Evolutionary conservation across 2,329 filamentous ascomycete species (phyloP), one percentile per base, ranked within the genome.

Genomic region (Colletotrichum sp.): DNA sequence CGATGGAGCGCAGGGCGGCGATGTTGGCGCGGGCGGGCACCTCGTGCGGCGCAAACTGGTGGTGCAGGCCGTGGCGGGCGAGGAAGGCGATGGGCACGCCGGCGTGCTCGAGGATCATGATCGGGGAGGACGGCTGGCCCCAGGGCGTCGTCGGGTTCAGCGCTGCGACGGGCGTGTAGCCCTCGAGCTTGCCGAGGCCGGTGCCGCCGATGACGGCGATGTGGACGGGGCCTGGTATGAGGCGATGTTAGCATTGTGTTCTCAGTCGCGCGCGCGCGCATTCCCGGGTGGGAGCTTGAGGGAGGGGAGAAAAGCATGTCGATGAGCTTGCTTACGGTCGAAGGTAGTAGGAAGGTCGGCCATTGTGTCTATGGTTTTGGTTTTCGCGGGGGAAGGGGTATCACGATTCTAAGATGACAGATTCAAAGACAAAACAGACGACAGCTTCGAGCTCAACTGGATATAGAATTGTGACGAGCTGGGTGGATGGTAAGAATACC

Each of bases 1-100:
- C 97, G 77, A 99, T 90, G 81, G 92, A 93, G 79, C 97, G 93
- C 78, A 99, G 90, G n/a, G 97, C 97, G n/a, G 97, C 96, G 82
- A 99, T 98, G 89, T 99, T 99, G 86, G 97, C 97, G 78, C 95
- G 95, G 79, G 93, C 92, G 76, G 96, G 96, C n/a, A 99, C 95
- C 87, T 99, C 97, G 83, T 98, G 96, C 0, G 97, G 97, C 7
- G 96, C 95, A 79, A 95, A 90, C 86, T 98, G 92, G 88, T 99
- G 97, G 90, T 97, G 90, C 15, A 92, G 84, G 79, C 97, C 97
- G 86, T 99, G 97, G 60, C 97, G 95, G 78, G 96, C 95, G 80
- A 99, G 92, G 89, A 99, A 99, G 72, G 97, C 97, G 78, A 99
- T 92, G 78, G 95, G 92, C 59, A 93, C 92, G 79, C 94, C 94